Percentiles rank a stretch among this genome's conserved stretches.
Conservation (phyloP, 306 rosid species). For the Vicia faba region DNA sequence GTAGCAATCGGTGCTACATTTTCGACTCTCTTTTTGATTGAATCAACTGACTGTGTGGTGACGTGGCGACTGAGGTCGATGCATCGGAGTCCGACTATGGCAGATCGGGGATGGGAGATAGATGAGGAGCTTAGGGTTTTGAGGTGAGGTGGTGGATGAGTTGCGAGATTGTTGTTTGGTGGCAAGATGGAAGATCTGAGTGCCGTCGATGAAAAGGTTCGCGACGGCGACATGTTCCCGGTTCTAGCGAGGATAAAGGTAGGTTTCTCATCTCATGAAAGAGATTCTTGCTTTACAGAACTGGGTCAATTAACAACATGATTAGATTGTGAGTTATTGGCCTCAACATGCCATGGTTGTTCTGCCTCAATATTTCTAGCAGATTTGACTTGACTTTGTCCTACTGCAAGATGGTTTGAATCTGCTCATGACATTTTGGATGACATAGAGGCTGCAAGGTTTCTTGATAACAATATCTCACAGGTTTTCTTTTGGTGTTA, state of each 20-base stretch:
- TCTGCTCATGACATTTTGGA: too few relatives aligned
- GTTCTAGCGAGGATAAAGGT: too few relatives aligned
- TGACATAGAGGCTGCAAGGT: too few relatives aligned
- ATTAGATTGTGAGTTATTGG: constrained; percentile 51
- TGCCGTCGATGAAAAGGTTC: too few relatives aligned
- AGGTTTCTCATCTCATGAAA: constrained; percentile 67
- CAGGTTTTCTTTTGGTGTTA: too few relatives aligned
- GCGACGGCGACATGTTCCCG: too few relatives aligned
- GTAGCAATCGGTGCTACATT: constrained; percentile 90
- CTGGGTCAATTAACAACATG: constrained; percentile 56
- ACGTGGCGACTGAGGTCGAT: constrained; percentile 22
- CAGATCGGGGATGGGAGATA: constrained; percentile 51
- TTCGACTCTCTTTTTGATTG: too few relatives aligned
- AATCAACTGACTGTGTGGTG: constrained; percentile 50
- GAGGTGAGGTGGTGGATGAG: constrained; percentile 56
- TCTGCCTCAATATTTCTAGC: constrained; percentile 60
- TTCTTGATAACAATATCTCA: too few relatives aligned
- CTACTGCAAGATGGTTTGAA: constrained; percentile 54
- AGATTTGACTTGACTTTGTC: constrained; percentile 65
- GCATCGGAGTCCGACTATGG: constrained; percentile 11
- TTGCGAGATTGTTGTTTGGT: too few relatives aligned
- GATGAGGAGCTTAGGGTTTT: constrained; percentile 53
- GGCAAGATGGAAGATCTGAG: too few relatives aligned
- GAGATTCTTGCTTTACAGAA: constrained; percentile 59
- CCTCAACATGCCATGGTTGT: constrained; percentile 52